Evolutionary conservation across 2,329 filamentous ascomycete species (phyloP).

Genomic region (Nothophoma quercina): DNA sequence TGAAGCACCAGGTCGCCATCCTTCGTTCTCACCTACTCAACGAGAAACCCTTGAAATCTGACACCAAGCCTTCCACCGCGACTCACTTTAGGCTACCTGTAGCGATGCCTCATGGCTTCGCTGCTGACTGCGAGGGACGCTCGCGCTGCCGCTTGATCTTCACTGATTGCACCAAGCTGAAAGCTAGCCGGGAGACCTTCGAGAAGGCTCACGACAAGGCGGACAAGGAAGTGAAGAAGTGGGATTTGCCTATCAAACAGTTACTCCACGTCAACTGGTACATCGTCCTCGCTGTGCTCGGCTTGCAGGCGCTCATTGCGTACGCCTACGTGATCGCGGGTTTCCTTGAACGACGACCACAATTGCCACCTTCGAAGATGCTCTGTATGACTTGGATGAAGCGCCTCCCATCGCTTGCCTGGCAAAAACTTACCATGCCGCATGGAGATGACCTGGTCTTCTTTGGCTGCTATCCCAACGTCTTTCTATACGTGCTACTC

Average conservation of each 20-base stretch:
- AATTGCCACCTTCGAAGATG: too few species aligned
- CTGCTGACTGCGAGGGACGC: slow-evolving; percentile 8
- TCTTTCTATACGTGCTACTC: slow-evolving; percentile 1
- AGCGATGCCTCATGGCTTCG: slow-evolving; percentile 23
- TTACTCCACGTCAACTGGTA: neutral
- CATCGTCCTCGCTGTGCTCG: neutral
- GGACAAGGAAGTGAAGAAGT: neutral
- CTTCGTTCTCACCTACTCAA: neutral
- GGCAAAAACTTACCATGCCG: too few species aligned
- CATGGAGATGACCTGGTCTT: neutral
- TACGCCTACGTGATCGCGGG: neutral
- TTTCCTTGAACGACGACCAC: neutral
- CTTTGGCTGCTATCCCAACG: too few species aligned
- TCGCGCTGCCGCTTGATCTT: slow-evolving; percentile 20
- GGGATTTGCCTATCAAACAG: neutral
- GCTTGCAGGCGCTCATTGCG: neutral
- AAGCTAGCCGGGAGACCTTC: neutral
- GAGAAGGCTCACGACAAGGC: neutral
- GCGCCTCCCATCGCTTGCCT: too few species aligned
- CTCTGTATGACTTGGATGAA: neutral
- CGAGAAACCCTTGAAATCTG: neutral
- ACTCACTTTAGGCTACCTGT: neutral
- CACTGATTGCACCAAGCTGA: too few species aligned
- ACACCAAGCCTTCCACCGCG: neutral
- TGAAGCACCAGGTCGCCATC: neutral